Evolutionary conservation across 768 basidiomycete species (phyloP), one percentile per base, ranked within the genome.

Genomic region (Strobilomyces confusus): DNA sequence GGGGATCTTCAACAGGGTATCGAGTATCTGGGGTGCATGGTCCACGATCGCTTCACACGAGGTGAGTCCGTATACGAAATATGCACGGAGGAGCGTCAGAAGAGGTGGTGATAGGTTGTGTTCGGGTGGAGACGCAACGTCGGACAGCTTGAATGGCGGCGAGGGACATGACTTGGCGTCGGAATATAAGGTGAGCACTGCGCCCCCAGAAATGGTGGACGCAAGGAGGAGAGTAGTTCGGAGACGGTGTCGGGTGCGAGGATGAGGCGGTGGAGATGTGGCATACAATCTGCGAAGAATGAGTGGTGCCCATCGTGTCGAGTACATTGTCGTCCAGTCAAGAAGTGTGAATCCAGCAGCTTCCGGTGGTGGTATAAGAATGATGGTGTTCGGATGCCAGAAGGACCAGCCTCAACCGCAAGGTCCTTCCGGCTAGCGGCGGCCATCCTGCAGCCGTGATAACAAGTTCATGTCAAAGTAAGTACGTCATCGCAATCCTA

Each of bases 11-110:
- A 76, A 68, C 15, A 86, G 62, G 2, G 73, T 60, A 13, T 78
- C 70, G 40, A 97, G 75, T 23, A 94, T 70, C 43, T 69, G 67
- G 0, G 92, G 91, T 1, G 91, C 82, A 53, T 80, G 71, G 62
- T 95, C 89, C 26, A 95, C 87, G 13, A 97, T 72, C 0, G 74
- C 59, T 3, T 93, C 89, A 22, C 89, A 72, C 6, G 91, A 91
- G 63, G 86, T 88, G 67, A 90, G 76, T 7, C 87, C 77, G 72
- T 89, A 95, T 26, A 95, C 92, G 30, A 86, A 65, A 62, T 94
- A 95, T 2, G 90, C 73, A 36, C 92, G 80, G 44, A 90, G 54
- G 20, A 89, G 78, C 1, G 73, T 58, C 20, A 63, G 47, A 7
- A 81, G 62, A 26, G 57, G 47, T 0, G 75, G 55, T 29, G 66